Percentiles rank a stretch among this genome's conserved stretches.
Conservation (phyloP, 352 stramenopile genomes). For the Phytophthora pseudosyringae region DNA sequence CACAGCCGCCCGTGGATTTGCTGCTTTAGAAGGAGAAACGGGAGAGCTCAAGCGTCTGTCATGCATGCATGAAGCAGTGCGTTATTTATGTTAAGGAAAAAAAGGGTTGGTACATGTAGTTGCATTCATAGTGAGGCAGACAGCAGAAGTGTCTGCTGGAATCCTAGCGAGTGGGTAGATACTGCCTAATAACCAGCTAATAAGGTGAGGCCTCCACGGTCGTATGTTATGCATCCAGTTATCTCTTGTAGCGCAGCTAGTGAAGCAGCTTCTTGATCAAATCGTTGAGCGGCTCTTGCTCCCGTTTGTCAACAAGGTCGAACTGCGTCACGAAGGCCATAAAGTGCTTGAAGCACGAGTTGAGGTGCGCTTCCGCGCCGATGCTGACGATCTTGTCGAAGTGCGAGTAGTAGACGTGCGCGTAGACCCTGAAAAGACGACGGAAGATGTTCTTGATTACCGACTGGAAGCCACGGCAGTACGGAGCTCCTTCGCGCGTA, state of each 20-base stretch:
- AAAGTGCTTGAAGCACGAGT: conserved; percentile 99
- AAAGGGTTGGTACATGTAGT: conserved; percentile 7
- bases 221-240: conserved; percentile 4
- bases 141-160: conserved; percentile 3
- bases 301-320: conserved; percentile 92
- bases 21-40: conserved; percentile 40
- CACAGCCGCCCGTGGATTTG: conserved; percentile 44
- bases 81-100: conserved; percentile 44
- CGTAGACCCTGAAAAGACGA: conserved; percentile 96
- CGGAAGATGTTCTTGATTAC: conserved; percentile 94
- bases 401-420: conserved; percentile 97
- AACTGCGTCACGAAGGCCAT: conserved; percentile 97
- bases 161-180: conserved; percentile 5
- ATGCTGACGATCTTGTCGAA: conserved; percentile 95
- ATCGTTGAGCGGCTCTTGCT: conserved; percentile 95
- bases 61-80: conserved; percentile 27
- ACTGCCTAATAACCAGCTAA: conserved; percentile 13
- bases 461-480: conserved; percentile 85
- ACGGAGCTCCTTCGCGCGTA: conserved; percentile 64
- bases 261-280: conserved; percentile 92
- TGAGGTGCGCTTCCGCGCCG: conserved; percentile 95
- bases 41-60: conserved; percentile 18
- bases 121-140: conserved; percentile 19
- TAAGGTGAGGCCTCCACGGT: conserved; percentile 7
- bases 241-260: conserved; percentile 17